phyloP scores from a whole-genome alignment of 345 rosid species.

The Salix suchowensis region DNA sequence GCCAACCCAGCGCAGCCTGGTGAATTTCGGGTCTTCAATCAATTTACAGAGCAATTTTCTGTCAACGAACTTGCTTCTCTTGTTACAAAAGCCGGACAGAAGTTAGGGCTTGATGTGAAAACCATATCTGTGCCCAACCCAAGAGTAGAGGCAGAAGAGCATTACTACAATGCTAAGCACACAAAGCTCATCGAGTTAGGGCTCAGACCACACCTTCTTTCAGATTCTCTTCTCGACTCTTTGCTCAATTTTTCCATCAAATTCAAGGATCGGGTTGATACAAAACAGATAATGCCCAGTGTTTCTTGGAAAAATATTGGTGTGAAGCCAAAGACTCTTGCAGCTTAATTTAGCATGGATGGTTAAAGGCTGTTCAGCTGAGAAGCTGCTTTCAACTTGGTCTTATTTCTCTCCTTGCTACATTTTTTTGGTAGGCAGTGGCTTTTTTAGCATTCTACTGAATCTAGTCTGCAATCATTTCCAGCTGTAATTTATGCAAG shows the following conservation, averaged over 20 bases:
- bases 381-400: neutral
- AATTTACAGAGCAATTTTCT: constrained; percentile 93
- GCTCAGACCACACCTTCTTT: constrained; percentile 80
- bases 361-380: neutral
- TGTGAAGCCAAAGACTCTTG: constrained; percentile 66
- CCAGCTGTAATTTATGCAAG: neutral
- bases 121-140: constrained; percentile 81
- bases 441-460: neutral
- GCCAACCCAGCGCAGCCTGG: constrained; percentile 83
- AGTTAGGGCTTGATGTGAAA: constrained; percentile 77
- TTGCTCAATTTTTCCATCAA: constrained; percentile 75
- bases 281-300: constrained; percentile 86
- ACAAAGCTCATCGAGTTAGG: constrained; percentile 94
- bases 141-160: constrained; percentile 97
- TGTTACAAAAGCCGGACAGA: constrained; percentile 76
- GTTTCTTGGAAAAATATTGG: constrained; percentile 93
- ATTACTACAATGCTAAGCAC: constrained; percentile 95
- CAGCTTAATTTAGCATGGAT: constrained; percentile 28
- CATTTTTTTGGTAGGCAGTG: neutral
- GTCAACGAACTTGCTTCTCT: constrained; percentile 85
- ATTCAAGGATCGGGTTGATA: constrained; percentile 80
- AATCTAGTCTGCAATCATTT: neutral
- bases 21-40: constrained; percentile 90
- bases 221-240: constrained; percentile 88
- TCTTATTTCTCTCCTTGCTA: neutral